A percentile compares a stretch with the other conserved stretches of the same genome.
Evolutionary conservation across 2,329 filamentous ascomycete species (phyloP).

Genomic region (Verticillium nubilum): DNA sequence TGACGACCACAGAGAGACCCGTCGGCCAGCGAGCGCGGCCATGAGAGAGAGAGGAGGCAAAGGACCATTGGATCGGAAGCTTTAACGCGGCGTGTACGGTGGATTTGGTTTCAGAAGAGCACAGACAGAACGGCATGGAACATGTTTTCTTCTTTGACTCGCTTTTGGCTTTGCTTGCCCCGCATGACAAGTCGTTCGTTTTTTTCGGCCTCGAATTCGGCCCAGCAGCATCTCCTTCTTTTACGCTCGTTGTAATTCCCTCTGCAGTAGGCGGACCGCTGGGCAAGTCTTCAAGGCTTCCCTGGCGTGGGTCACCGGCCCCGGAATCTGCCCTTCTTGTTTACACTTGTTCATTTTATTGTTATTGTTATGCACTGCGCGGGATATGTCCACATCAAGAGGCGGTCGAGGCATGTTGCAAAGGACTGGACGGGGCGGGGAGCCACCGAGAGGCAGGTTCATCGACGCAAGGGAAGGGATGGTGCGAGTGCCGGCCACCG

Average conservation of each 20-base stretch:
- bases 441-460: background rate
- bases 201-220: constrained; percentile 24
- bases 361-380: constrained; percentile 1
- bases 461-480: background rate
- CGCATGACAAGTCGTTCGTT: constrained; percentile 17
- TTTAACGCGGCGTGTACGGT: background rate
- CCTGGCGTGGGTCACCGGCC: constrained; percentile 16
- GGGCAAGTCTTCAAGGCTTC: constrained; percentile 27
- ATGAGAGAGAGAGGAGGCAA: background rate
- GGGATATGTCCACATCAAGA: constrained; percentile 1
- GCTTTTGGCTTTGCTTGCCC: constrained; percentile 18
- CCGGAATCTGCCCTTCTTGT: constrained; percentile 25
- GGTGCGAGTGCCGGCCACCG: constrained; percentile 10
- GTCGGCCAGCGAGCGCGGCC: background rate
- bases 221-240: constrained; percentile 24
- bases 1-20: background rate
- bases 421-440: no score
- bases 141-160: constrained; percentile 17
- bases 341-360: constrained; percentile 27
- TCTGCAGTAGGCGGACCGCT: constrained; percentile 28
- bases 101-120: background rate
- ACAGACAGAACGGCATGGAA: constrained; percentile 13
- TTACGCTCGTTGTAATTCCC: constrained; percentile 48
- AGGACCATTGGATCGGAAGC: background rate
- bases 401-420: background rate